phyloP scores from a whole-genome alignment of 768 basidiomycete genomes.

The Boletellus ananiceps region DNA sequence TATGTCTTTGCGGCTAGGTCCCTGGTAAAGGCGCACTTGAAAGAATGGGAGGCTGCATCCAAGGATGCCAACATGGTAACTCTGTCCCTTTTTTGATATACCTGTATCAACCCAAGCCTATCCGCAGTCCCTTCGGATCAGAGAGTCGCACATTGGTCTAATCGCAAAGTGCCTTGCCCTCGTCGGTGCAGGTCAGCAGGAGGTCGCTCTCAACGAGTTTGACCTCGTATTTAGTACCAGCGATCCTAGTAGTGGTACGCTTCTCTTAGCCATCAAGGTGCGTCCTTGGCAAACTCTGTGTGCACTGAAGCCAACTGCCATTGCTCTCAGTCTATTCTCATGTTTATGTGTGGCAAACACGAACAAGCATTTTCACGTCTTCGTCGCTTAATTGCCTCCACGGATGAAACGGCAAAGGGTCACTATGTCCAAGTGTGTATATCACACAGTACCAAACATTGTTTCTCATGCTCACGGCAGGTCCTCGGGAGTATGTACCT shows the following conservation, averaged over 20 bases:
- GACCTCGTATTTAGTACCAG: neutral
- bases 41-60: neutral
- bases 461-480: neutral
- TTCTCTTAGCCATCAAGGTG: constrained; percentile 2
- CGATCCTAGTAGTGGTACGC: neutral
- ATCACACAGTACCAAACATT: no score
- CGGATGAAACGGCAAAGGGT: neutral
- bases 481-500: constrained; percentile 1
- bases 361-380: neutral
- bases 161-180: constrained; percentile 1
- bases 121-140: neutral
- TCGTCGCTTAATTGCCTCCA: neutral
- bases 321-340: neutral
- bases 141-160: neutral
- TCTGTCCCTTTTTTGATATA: no score
- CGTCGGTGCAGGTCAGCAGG: neutral
- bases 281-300: neutral
- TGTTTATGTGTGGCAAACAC: neutral
- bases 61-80: neutral
- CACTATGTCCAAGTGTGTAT: neutral
- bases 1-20: neutral
- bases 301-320: neutral
- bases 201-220: neutral
- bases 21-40: neutral
- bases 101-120: neutral